Base-by-base conservation (phyloP, 2,329 filamentous ascomycete genomes). In the Alternaria brassicicola region DNA sequence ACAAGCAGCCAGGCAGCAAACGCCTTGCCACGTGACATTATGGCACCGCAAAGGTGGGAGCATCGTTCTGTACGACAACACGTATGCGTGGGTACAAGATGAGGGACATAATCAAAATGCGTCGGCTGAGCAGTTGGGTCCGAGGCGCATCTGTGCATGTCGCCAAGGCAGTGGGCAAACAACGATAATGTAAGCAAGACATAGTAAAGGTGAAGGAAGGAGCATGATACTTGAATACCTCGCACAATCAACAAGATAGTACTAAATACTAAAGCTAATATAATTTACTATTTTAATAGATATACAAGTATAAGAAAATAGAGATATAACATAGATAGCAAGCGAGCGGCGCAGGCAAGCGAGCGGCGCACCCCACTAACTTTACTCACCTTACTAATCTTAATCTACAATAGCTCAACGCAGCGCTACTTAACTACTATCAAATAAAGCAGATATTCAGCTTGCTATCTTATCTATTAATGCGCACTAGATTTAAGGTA, bases 1-100 rank as follows among this genome's bases (percentile, higher is more conserved):
- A 38, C 30, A 45, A 45, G 31, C 53, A 28, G 17, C 19, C 47
- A 52, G 53, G 57, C 50, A 63, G 43, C 57, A 63, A 63, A 38
- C 54, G 26, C 30, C 33, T 23, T 45, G 36, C 55, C 41, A 56
- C 39, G 48, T 61, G 57, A 55, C 48, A 26, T 23, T 35, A n/a
- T 31, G 30, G 5, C 0, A 26, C 35, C 41, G 52, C 42, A 49
- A 50, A 41, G 38, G 12, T 28, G 41, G 36, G 38, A 36, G 43
- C 57, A 60, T 58, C 12, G 30, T 12, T 3, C 13, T 17, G 17
- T 43, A 45, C 26, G 38, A 21, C 19, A 12, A 39, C 38, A 21
- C 50, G 26, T 15, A 23, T 51, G 8, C 12, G 48, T 35, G n/a
- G 8, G 28, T 19, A 9, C 35, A 13, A 23, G 12, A 28, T 19